Evolutionary conservation across 192 early-diverging fungal genomes (phyloP), one percentile per base, ranked within the genome.

Genomic region (Allomyces javanicus): DNA sequence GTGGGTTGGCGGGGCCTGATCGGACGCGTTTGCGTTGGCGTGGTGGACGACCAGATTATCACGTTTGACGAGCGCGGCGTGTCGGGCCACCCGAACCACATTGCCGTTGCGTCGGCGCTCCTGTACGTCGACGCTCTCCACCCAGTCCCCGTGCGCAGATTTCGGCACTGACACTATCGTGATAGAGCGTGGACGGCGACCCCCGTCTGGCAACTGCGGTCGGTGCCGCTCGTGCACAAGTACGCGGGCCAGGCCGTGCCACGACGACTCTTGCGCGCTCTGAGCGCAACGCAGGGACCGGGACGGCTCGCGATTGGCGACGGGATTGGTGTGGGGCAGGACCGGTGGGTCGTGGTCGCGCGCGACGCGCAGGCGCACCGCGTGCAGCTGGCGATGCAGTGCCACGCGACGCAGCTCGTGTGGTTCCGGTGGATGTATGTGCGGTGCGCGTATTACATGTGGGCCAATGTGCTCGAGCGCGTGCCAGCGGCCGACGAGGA

Each of bases 361-460:
- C 75, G 85, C 12, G 76, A 85, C 19, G 62, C 58, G 26, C 80
- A 81, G 9, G 79, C 85, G 62, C 66, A 74, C 11, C 68, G 72
- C 69, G 82, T 81, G 4, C 77, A 84, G 55, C 68, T 74, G 62
- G 90, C 88, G 3, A 94, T 94, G 89, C 73, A 78, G 33, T 74
- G 84, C 71, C 94, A 96, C 65, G 75, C 80, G 67, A 86, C 81
- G 61, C 94, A 96, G 79, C 71, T 94, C 74, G 87, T 92, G 12
- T 96, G 94, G 94, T 96, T 96, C 74, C 73, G 94, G 23, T 83
- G 86, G 75, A 69, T 93, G 43, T 94, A 93, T 72, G 77, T 94
- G 33, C 68, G 83, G 10, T 88, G 91, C 71, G 93, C 91, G 27
- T 75, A 89, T 64, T 97, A 90, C 75, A 94, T 96, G 93, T 75